Conservation (phyloP, 2,329 filamentous ascomycete species). For the Rhynchosporium graminicola region DNA sequence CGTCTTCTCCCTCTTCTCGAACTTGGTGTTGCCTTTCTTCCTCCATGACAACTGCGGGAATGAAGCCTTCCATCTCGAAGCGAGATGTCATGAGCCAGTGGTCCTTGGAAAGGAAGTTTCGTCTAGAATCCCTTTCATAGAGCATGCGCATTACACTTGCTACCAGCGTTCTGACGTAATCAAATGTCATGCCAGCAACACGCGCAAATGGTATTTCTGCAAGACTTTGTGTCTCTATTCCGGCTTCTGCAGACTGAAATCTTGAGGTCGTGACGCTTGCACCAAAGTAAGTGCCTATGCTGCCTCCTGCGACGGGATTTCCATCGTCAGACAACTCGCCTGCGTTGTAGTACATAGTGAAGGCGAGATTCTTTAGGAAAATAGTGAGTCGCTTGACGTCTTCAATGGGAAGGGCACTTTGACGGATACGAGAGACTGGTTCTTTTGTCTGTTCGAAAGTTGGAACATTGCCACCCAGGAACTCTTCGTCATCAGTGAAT, state of each 20-base stretch:
- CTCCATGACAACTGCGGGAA: slow-evolving; percentile 82
- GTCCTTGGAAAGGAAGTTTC: slow-evolving; percentile 76
- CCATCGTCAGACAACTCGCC: slow-evolving; percentile 59
- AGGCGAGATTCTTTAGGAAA: slow-evolving; percentile 89
- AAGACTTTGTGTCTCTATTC: slow-evolving; percentile 21
- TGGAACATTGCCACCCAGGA: slow-evolving; percentile 64
- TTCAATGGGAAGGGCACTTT: slow-evolving; percentile 67
- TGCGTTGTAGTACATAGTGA: slow-evolving; percentile 83
- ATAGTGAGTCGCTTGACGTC: slow-evolving; percentile 75
- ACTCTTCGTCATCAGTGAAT: slow-evolving; percentile 95
- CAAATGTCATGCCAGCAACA: slow-evolving; percentile 71
- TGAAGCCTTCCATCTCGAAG: slow-evolving; percentile 88
- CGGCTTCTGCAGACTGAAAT: slow-evolving; percentile 27
- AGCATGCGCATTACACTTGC: slow-evolving; percentile 82
- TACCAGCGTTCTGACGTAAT: slow-evolving; percentile 76
- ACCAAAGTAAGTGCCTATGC: slow-evolving; percentile 49
- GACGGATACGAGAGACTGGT: slow-evolving; percentile 52
- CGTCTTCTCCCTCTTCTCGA: slow-evolving; percentile 59
- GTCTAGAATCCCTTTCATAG: slow-evolving; percentile 89
- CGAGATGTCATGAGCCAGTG: slow-evolving; percentile 93
- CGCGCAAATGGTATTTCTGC: slow-evolving; percentile 54
- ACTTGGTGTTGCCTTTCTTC: slow-evolving; percentile 76
- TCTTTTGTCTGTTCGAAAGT: slow-evolving; percentile 42
- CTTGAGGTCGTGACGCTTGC: slow-evolving; percentile 30
- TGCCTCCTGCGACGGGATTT: slow-evolving; percentile 41